Percentiles rank a stretch among this genome's conserved stretches.
Evolutionary conservation across 257 asterid species (phyloP).

Genomic region (Nicotiana obtusifolia): DNA sequence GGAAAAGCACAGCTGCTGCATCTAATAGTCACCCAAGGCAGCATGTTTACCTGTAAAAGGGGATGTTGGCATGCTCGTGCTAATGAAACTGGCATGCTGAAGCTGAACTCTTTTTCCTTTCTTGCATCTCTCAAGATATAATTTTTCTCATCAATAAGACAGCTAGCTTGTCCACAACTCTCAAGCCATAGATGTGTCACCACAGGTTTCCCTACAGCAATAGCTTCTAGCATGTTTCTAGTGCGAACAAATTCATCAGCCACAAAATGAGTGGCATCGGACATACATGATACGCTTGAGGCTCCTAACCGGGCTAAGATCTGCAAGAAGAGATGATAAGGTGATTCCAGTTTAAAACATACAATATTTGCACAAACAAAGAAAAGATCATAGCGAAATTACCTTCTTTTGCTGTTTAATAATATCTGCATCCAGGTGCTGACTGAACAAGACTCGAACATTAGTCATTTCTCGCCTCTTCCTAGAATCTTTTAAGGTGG

Average conservation of each 20-base stretch:
- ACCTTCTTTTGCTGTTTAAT: slow-evolving; percentile 84
- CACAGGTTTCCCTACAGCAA: slow-evolving; percentile 87
- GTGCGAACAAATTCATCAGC: slow-evolving; percentile 93
- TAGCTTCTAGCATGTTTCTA: slow-evolving; percentile 90
- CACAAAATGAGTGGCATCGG: slow-evolving; percentile 90
- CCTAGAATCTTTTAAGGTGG: slow-evolving; percentile 45
- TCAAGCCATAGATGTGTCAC: slow-evolving; percentile 87
- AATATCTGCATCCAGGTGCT: slow-evolving; percentile 71
- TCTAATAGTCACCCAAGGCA: slow-evolving; percentile 12
- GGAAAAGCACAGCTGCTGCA: not conserved
- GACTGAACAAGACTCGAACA: slow-evolving; percentile 83
- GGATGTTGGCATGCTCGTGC: slow-evolving; percentile 70
- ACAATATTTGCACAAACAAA: not conserved
- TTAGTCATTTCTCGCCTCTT: slow-evolving; percentile 67
- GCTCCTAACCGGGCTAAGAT: slow-evolving; percentile 76
- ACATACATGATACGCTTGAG: slow-evolving; percentile 54
- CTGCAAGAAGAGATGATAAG: slow-evolving; percentile 28
- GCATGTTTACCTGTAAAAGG: slow-evolving; percentile 58
- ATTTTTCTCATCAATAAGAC: slow-evolving; percentile 75
- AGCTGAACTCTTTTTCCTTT: slow-evolving; percentile 84
- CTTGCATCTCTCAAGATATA: slow-evolving; percentile 73
- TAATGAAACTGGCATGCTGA: slow-evolving; percentile 77
- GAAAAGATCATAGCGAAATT: not conserved
- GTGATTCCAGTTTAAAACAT: slow-evolving; percentile 15
- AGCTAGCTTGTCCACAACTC: slow-evolving; percentile 78